A percentile compares a stretch with the other conserved stretches of the same genome.
phyloP scores from a whole-genome alignment of 768 basidiomycete species.

The Termitomyces sp. region DNA sequence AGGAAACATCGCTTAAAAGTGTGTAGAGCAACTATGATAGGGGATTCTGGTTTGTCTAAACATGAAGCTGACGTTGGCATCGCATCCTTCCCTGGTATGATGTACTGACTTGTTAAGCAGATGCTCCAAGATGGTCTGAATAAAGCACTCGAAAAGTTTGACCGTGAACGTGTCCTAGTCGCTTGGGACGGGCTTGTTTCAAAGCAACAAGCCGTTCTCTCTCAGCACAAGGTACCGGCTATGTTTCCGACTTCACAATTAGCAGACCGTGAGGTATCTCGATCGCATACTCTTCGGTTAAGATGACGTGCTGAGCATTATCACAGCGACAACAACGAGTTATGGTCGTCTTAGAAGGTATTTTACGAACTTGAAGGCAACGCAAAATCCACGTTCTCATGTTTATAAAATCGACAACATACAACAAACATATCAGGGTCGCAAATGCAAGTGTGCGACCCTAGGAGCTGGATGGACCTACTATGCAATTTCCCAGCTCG shows the following conservation, averaged over 20 bases:
- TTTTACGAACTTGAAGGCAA: constrained; percentile 16
- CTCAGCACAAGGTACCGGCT: constrained; percentile 56
- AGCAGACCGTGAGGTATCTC: constrained; percentile 48
- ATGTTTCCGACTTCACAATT: constrained; percentile 56
- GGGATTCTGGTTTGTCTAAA: constrained; percentile 50
- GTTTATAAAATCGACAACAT: not conserved
- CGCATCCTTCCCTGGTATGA: not conserved
- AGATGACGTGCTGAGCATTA: not conserved
- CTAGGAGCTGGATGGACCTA: not conserved
- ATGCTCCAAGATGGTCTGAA: constrained; percentile 59
- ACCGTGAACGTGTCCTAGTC: constrained; percentile 58
- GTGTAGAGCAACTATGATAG: constrained; percentile 61
- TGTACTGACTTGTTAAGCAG: constrained; percentile 30
- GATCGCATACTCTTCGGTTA: not conserved
- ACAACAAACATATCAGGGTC: not conserved
- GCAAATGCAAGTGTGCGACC: not conserved
- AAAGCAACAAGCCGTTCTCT: constrained; percentile 63
- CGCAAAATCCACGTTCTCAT: not conserved
- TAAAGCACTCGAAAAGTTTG: constrained; percentile 63
- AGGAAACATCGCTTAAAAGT: not conserved
- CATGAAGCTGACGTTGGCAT: constrained; percentile 56
- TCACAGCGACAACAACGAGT: constrained; percentile 63
- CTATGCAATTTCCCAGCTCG: not conserved
- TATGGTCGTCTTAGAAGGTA: constrained; percentile 61
- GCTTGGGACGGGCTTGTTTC: constrained; percentile 75